Percentiles rank a stretch among this genome's conserved stretches.
These are phyloP conservation scores for Raddia guianensis DNA, from an alignment of 176 grass and related monocot genomes.

Conservation along the genomic window DNA sequence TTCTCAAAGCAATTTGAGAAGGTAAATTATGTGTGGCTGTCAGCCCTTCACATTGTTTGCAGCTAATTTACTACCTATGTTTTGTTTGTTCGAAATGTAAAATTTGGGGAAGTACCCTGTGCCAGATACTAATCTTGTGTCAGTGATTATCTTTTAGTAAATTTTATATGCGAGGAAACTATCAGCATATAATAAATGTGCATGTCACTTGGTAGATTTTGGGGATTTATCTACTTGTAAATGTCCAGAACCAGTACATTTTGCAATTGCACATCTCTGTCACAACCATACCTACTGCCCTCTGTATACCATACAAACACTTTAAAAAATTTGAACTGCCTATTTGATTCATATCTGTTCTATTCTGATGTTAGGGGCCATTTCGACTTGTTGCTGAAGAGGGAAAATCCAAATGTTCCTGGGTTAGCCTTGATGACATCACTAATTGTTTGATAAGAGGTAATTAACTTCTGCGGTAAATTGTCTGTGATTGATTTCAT, in stretches of 20 bases:
- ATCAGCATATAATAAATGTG: not conserved
- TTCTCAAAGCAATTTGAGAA: conserved; percentile 98
- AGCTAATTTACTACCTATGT: conserved; percentile 14
- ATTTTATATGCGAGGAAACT: not conserved
- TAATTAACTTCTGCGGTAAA: conserved; percentile 23
- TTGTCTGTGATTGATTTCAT: conserved; percentile 13
- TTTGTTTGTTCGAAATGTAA: conserved; percentile 11
- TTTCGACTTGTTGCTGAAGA: conserved; percentile 97
- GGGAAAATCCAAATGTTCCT: conserved; percentile 98
- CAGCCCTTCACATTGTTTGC: conserved; percentile 5
- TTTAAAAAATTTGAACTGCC: conserved; percentile 9
- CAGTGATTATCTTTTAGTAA: not conserved
- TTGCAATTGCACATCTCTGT: not conserved
- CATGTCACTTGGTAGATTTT: conserved; percentile 19
- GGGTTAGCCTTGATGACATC: conserved; percentile 98
- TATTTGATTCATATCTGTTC: conserved; percentile 30
- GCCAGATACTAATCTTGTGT: not conserved
- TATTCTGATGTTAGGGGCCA: conserved; percentile 64
- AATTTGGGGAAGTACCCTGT: not conserved
- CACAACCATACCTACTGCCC: not conserved
- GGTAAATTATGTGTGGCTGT: conserved; percentile 42
- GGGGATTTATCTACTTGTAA: not conserved
- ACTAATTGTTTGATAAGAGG: conserved; percentile 95
- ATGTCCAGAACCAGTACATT: conserved; percentile 10
- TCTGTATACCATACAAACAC: not conserved